A percentile compares a stretch with the other conserved stretches of the same genome.
Evolutionary conservation across 2,329 filamentous ascomycete genomes (phyloP).

Genomic region (Fusarium sublunatum): DNA sequence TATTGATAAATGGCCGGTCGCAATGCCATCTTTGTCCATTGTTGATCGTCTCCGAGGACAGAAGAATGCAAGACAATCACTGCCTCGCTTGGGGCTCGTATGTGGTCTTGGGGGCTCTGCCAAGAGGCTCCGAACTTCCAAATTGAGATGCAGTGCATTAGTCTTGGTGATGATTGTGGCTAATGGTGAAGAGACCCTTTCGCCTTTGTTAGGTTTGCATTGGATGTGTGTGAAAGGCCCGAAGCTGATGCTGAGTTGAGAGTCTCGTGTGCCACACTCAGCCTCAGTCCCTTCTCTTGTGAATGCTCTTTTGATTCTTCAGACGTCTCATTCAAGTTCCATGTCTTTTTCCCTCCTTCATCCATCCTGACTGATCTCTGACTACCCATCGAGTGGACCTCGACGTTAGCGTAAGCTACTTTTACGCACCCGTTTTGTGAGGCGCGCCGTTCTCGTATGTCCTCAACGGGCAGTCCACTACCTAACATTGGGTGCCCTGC

Average conservation of each 20-base stretch:
- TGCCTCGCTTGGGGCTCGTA: constrained; percentile 34
- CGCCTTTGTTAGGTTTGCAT: background rate
- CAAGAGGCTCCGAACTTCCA: constrained; percentile 10
- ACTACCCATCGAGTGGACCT: constrained; percentile 4
- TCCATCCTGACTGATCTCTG: constrained; percentile 4
- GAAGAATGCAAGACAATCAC: constrained; percentile 24
- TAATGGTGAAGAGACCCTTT: background rate
- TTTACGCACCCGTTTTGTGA: constrained; percentile 26
- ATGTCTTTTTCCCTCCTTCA: background rate
- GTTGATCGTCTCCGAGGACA: constrained; percentile 27
- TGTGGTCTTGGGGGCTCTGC: constrained; percentile 27
- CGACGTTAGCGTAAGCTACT: constrained; percentile 32
- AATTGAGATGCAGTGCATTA: constrained; percentile 10
- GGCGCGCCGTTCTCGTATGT: constrained; percentile 16
- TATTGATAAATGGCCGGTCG: no score
- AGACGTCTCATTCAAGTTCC: constrained; percentile 3
- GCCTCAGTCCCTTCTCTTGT: background rate
- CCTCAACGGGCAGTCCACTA: background rate
- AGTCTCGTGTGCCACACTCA: constrained; percentile 17
- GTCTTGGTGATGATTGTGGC: constrained; percentile 13
- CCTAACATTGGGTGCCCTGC: background rate
- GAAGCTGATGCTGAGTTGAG: constrained; percentile 12
- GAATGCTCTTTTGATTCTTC: background rate
- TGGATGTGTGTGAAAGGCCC: constrained; percentile 24
- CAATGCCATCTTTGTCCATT: no score